Evolutionary conservation across 139 green algal species (phyloP), one percentile per base, ranked within the genome.

Genomic region (Nannochloris sp.): DNA sequence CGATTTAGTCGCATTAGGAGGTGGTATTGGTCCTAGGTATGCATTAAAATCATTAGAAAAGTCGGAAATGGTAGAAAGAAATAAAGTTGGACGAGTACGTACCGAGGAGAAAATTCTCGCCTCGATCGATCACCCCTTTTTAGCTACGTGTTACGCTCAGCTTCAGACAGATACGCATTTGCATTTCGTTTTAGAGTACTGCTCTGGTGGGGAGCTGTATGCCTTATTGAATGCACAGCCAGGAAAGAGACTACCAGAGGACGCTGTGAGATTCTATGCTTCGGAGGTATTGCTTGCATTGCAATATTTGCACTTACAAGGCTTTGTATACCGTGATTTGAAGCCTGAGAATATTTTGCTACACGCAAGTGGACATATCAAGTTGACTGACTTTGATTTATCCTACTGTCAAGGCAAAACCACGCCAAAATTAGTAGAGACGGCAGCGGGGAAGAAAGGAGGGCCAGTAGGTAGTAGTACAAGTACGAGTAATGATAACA

Each of bases 281-380:
- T 79, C 88, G 3, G 90, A 99, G 85, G 87, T 99, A 47, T 77
- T 98, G 38, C 38, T 95, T n/a, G 88, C 93, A 39, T 82, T 99
- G 68, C 92, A 99, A 82, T 97, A 98, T 76, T 81, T 99, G 42
- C 94, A 99, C 78, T 77, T 97, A 38, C 83, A 90, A 56, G 93
- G 92, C 45, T 95, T 91, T 65, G 80, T 99, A 39, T 99, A 99
- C 76, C 72, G 73, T 6, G 95, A 99, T 73, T 81, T 99, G 13
- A 99, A 99, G 84, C 93, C 93, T 2, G 94, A 99, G 81, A 99
- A 99, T 82, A 94, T 99, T 62, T 77, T 98, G 60, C 70, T 99
- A 54, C 82, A 89, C 57, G 62, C 73, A 27, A 80, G 72, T 27
- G 95, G 95, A 32, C 93, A 99, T 81, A 77, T 95, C 62, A 81